These are phyloP conservation scores for Trichoderma guizhouense DNA, from an alignment of 2,329 filamentous ascomycete genomes.

Conservation along the genomic window DNA sequence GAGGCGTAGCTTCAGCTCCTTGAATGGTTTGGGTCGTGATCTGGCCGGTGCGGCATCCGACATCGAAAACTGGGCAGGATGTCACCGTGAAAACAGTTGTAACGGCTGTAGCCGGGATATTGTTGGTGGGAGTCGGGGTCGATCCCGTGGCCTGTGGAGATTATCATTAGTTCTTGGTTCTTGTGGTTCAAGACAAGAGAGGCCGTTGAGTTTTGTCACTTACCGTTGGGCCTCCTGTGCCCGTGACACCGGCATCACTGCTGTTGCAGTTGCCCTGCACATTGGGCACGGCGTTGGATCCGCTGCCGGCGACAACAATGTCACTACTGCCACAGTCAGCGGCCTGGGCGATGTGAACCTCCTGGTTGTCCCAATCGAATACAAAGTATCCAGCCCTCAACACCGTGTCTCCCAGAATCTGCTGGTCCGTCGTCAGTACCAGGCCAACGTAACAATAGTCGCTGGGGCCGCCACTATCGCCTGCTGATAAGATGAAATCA, in stretches of 20 bases:
- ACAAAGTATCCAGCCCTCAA: conserved; percentile 45
- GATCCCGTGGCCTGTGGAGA: conserved; percentile 18
- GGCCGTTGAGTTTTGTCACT: neutral
- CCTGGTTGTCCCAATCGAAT: conserved; percentile 44
- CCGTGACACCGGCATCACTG: conserved; percentile 25
- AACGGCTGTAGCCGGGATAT: conserved; percentile 19
- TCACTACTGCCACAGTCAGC: conserved; percentile 39
- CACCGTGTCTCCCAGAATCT: conserved; percentile 43
- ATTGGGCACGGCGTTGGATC: conserved; percentile 32
- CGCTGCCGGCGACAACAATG: conserved; percentile 36
- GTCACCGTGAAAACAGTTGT: conserved; percentile 29
- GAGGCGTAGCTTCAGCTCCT: conserved; percentile 6
- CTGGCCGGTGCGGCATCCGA: conserved; percentile 22
- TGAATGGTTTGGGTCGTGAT: conserved; percentile 25
- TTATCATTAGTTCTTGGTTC: neutral
- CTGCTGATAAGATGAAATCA: conserved; percentile 45
- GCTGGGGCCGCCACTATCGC: conserved; percentile 24
- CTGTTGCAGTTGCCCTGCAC: conserved; percentile 36
- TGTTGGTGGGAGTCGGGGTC: conserved; percentile 7
- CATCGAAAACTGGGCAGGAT: conserved; percentile 26
- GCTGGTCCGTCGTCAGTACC: conserved; percentile 38
- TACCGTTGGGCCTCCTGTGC: neutral
- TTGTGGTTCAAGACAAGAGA: neutral
- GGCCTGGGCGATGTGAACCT: conserved; percentile 41
- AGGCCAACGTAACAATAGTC: conserved; percentile 43